Evolutionary conservation across 1,284 basidiomycete genomes (phyloP), one percentile per base, ranked within the genome.

Genomic region (Malassezia cuniculi): DNA sequence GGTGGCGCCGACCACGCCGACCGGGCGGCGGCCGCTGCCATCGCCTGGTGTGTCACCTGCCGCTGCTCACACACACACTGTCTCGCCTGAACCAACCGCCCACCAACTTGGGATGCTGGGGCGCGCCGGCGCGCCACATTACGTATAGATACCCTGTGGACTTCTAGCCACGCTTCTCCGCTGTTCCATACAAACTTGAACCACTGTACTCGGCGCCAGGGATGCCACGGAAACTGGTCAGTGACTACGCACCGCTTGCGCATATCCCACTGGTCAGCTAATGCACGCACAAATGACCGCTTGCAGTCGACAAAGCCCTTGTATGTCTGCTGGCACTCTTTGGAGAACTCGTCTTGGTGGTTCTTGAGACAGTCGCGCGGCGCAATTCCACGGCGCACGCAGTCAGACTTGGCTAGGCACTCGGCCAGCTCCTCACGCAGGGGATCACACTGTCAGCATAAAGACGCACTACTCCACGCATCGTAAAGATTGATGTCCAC

Each of bases 301-400:
- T 45, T 45, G 42, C 42, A 45, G 5, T 45, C 36, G 22, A 39
- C 36, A 22, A 39, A 45, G 19, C 42, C 37, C 6, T 31, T 19
- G 31, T 39, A 39, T 15, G 36, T 37, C 26, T 45, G 42, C 27
- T 45, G 42, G 34, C 42, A 45, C 37, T 34, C 42, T 20, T 19
- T 5, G 12, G 33, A 24, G 11, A 45, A 29, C 27, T 33, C 33
- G 26, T 37, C 30, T 11, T 10, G 25, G 29, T 45, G 28, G 21
- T 45, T 18, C 10, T 10, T 11, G 4, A 45, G 25, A 30, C 42
- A 45, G 36, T 45, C 42, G 7, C 35, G 25, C n/a, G 32, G 36
- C 12, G 42, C 27, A 17, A 27, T 36, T 2, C 42, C 36, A 1
- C 36, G 27, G 3, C 26, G 36, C 20, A 45, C 38, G 16, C 42